These are phyloP conservation scores for Penicillium sp. DNA, from an alignment of 2,329 filamentous ascomycete genomes.

Conservation along the genomic window DNA sequence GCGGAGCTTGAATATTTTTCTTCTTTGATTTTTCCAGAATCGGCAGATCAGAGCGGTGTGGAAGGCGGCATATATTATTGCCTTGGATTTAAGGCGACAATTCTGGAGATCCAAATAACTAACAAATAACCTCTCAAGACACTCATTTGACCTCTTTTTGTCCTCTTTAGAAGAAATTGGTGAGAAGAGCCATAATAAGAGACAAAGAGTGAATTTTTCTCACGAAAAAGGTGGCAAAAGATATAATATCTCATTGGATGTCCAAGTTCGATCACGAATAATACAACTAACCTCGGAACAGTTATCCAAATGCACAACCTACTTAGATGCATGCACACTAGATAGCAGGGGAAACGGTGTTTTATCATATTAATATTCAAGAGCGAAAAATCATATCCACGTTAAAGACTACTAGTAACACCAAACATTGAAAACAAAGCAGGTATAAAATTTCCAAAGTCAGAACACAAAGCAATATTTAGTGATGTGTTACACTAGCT, in stretches of 20 bases:
- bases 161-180: not conserved
- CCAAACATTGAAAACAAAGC: not conserved
- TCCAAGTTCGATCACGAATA: too few relatives aligned
- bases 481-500: slow-evolving; percentile 10
- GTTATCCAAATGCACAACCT: not conserved
- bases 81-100: slow-evolving; percentile 5
- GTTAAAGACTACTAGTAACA: slow-evolving; percentile 2
- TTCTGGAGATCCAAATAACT: too few relatives aligned
- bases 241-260: too few relatives aligned
- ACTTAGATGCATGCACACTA: not conserved
- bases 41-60: slow-evolving; percentile 33
- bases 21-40: slow-evolving; percentile 25
- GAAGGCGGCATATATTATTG: slow-evolving; percentile 19
- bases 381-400: slow-evolving; percentile 12
- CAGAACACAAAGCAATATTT: not conserved
- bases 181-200: not conserved
- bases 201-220: not conserved
- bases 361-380: not conserved
- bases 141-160: not conserved
- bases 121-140: too few relatives aligned
- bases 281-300: not conserved
- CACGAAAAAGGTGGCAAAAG: not conserved
- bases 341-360: not conserved
- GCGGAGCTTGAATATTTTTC: slow-evolving; percentile 35
- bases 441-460: not conserved